These are phyloP conservation scores for Xylariaceae sp. DNA, from an alignment of 2,329 filamentous ascomycete species.

Conservation along the genomic window DNA sequence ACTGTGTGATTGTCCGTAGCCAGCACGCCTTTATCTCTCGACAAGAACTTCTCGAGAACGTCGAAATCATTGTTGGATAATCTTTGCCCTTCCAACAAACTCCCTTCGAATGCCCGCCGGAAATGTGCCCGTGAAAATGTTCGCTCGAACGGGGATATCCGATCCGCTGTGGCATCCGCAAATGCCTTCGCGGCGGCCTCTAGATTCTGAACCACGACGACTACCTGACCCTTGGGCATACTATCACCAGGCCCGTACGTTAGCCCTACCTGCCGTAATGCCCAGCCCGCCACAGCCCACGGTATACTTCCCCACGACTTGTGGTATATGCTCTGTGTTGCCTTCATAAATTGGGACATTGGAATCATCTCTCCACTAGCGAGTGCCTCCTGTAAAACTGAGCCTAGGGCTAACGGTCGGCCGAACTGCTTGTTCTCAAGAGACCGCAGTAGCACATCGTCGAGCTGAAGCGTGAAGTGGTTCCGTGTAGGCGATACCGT, in stretches of 20 bases:
- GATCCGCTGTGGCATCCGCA: constrained; percentile 49
- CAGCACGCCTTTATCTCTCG: constrained; percentile 67
- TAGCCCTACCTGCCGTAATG: constrained; percentile 71
- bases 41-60: constrained; percentile 72
- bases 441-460: constrained; percentile 69
- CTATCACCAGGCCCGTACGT: constrained; percentile 54
- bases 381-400: constrained; percentile 78
- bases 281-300: constrained; percentile 77
- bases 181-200: constrained; percentile 65
- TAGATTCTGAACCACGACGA: constrained; percentile 68
- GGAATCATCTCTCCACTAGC: constrained; percentile 72
- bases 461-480: constrained; percentile 59
- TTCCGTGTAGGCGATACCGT: constrained; percentile 51
- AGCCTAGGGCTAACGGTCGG: constrained; percentile 77
- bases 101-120: constrained; percentile 59
- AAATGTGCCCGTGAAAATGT: constrained; percentile 73
- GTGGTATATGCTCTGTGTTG: constrained; percentile 73
- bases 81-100: constrained; percentile 53
- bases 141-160: constrained; percentile 64
- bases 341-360: constrained; percentile 68
- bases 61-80: constrained; percentile 71
- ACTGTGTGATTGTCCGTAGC: constrained; percentile 71
- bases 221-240: constrained; percentile 66
- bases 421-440: constrained; percentile 81
- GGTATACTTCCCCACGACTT: constrained; percentile 72